Evolutionary conservation across 352 stramenopile genomes (phyloP).

Genomic region (Thraustotheca clavata): DNA sequence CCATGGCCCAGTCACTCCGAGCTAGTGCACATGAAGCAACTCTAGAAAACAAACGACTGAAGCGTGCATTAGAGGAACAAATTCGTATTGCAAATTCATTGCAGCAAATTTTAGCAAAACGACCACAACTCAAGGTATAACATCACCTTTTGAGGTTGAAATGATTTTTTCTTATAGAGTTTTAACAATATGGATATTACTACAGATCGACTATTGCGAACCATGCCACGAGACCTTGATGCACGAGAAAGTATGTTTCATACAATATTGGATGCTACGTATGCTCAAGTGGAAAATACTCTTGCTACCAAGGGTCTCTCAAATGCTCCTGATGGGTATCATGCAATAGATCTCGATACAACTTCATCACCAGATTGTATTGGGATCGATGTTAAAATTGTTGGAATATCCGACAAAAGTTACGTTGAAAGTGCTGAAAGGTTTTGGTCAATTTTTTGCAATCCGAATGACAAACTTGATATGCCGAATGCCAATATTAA

Average conservation of each 20-base stretch:
- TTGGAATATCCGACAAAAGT: background rate
- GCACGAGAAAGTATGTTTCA: background rate
- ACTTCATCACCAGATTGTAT: background rate
- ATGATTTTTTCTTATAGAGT: no score
- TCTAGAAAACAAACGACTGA: constrained; percentile 12
- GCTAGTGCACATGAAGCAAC: background rate
- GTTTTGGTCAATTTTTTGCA: background rate
- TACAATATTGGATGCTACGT: background rate
- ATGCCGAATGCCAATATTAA: background rate
- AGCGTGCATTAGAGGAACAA: constrained; percentile 17
- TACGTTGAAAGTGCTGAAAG: background rate
- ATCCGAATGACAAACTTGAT: background rate
- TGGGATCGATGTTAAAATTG: background rate
- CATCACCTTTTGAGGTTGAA: no score
- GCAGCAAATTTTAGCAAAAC: background rate
- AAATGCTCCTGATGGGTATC: background rate
- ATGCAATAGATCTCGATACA: background rate
- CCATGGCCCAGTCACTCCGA: background rate
- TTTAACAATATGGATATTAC: background rate
- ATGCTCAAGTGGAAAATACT: background rate
- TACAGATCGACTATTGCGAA: background rate
- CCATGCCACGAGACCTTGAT: background rate
- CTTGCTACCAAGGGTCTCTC: background rate
- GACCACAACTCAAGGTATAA: background rate
- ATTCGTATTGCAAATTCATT: constrained; percentile 10